phyloP scores from a whole-genome alignment of 257 asterid genomes.

The Verbena officinalis region DNA sequence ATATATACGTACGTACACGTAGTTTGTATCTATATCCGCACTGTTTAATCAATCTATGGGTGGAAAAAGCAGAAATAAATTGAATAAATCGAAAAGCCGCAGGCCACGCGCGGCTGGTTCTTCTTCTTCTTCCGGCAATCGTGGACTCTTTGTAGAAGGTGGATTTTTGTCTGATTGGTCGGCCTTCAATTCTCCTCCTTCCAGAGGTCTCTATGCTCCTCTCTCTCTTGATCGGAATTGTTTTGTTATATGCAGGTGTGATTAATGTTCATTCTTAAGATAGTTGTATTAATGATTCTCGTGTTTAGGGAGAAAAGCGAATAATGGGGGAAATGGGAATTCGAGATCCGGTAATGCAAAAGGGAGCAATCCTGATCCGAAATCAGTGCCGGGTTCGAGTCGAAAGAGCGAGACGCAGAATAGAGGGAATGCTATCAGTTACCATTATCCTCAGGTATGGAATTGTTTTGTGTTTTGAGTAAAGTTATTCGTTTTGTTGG shows the following conservation, averaged over 20 bases:
- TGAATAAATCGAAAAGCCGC: conserved; percentile 52
- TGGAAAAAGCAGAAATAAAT: conserved; percentile 51
- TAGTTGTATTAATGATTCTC: conserved; percentile 11
- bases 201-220: conserved; percentile 52
- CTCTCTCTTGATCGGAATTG: background rate
- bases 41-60: conserved; percentile 37
- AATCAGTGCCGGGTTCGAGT: conserved; percentile 35
- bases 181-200: conserved; percentile 58
- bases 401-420: conserved; percentile 34
- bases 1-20: too few species aligned
- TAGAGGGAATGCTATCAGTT: conserved; percentile 54
- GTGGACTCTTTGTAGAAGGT: conserved; percentile 74
- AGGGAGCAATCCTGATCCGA: conserved; percentile 36
- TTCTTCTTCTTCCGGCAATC: conserved; percentile 45
- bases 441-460: conserved; percentile 69
- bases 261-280: background rate
- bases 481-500: background rate
- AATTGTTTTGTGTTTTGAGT: conserved; percentile 14
- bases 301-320: conserved; percentile 49
- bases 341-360: conserved; percentile 46
- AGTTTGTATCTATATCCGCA: too few species aligned
- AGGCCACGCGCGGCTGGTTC: conserved; percentile 33
- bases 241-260: background rate
- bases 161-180: conserved; percentile 81
- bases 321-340: conserved; percentile 47